Conservation (phyloP, 257 asterid species). For the Solanum gandarillasii region DNA sequence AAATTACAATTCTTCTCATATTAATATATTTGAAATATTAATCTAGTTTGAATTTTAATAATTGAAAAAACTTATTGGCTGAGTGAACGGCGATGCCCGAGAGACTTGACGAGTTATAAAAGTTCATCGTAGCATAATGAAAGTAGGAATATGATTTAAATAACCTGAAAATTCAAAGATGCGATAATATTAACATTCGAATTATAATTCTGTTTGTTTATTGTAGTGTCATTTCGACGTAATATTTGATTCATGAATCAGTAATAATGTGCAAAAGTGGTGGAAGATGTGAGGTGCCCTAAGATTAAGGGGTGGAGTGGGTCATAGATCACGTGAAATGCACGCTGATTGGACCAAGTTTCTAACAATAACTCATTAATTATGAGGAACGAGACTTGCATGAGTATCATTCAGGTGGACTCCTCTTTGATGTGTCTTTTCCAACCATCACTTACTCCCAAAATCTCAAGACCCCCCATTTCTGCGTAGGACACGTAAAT, state of each 20-base stretch:
- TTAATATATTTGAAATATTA: background rate
- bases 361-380: background rate
- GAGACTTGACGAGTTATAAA: background rate
- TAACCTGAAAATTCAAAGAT: background rate
- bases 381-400: background rate
- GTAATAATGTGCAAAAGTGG: background rate
- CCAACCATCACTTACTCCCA: background rate
- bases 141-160: background rate
- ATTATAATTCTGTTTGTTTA: background rate
- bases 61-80: background rate
- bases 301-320: slow-evolving; percentile 34
- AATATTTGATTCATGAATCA: background rate
- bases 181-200: background rate
- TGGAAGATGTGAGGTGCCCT: slow-evolving; percentile 18
- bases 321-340: slow-evolving; percentile 42
- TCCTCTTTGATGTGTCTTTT: background rate
- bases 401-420: slow-evolving; percentile 5
- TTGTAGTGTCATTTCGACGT: background rate
- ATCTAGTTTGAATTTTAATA: background rate
- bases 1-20: no score
- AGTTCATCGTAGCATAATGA: background rate
- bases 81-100: background rate
- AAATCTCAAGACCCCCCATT: background rate
- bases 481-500: background rate
- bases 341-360: background rate